phyloP scores from a whole-genome alignment of 331 rosid genomes.

The Malus hybrid region DNA sequence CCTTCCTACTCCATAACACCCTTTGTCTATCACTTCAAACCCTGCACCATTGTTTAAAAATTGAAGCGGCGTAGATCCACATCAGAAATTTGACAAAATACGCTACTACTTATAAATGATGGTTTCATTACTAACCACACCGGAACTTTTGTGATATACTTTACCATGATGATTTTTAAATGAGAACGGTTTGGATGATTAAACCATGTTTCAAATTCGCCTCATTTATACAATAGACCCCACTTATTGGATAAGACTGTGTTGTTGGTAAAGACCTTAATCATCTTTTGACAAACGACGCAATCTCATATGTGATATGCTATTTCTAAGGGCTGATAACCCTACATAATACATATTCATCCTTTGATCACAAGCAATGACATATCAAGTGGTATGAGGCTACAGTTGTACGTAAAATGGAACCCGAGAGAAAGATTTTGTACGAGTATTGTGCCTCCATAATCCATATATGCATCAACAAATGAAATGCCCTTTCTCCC shows the following conservation, averaged over 20 bases:
- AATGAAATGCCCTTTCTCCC: neutral
- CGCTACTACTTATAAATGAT: neutral
- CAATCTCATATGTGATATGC: fast-evolving
- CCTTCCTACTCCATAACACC: constrained; percentile 87
- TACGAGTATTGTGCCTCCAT: neutral
- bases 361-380: no score
- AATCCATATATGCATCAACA: neutral
- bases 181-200: neutral
- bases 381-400: neutral
- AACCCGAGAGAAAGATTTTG: neutral
- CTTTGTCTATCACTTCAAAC: constrained; percentile 72
- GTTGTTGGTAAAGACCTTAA: no score
- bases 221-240: neutral
- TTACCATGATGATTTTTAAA: no score
- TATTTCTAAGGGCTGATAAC: no score
- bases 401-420: neutral
- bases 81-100: neutral
- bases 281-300: neutral
- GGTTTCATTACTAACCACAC: neutral
- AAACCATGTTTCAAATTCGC: neutral
- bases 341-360: no score
- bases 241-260: fast-evolving
- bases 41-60: constrained; percentile 32
- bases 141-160: neutral
- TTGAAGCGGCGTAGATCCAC: no score